These are phyloP conservation scores for Avena sativa DNA, from an alignment of 176 grass and related monocot genomes.

Conservation along the genomic window DNA sequence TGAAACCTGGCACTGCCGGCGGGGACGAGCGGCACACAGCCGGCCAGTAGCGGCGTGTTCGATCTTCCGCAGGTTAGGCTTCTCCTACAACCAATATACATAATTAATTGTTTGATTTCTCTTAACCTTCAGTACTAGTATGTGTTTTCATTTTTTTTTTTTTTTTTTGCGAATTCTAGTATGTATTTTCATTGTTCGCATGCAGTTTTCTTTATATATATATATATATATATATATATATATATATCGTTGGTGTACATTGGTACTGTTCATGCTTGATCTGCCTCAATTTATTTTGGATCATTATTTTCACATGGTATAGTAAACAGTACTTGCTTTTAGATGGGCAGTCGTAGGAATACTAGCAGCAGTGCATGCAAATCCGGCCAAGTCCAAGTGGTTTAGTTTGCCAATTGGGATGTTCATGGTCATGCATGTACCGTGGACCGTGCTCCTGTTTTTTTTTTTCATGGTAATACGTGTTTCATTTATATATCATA, in stretches of 20 bases:
- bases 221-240: too few relatives aligned
- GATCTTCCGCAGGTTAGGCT: slow-evolving; percentile 40
- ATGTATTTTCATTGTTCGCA: neutral
- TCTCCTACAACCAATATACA: neutral
- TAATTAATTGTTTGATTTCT: slow-evolving; percentile 12
- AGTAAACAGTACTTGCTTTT: neutral
- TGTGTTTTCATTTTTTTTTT: too few relatives aligned
- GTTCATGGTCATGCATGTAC: too few relatives aligned
- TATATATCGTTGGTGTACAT: too few relatives aligned
- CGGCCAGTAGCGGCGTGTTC: slow-evolving; percentile 39
- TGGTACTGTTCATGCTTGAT: neutral
- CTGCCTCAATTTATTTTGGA: neutral
- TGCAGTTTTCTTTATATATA: neutral
- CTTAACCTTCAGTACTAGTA: neutral
- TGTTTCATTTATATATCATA: too few relatives aligned
- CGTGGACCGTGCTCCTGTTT: too few relatives aligned
- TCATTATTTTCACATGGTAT: neutral
- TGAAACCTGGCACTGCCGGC: slow-evolving; percentile 65
- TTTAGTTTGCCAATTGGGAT: slow-evolving; percentile 9
- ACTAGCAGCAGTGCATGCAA: neutral
- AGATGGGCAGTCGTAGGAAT: neutral
- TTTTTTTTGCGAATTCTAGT: neutral
- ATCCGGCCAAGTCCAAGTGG: neutral
- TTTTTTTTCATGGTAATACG: too few relatives aligned
- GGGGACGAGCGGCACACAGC: slow-evolving; percentile 58